phyloP scores from a whole-genome alignment of 2,329 filamentous ascomycete species.

The Albophoma yamanashiensis region DNA sequence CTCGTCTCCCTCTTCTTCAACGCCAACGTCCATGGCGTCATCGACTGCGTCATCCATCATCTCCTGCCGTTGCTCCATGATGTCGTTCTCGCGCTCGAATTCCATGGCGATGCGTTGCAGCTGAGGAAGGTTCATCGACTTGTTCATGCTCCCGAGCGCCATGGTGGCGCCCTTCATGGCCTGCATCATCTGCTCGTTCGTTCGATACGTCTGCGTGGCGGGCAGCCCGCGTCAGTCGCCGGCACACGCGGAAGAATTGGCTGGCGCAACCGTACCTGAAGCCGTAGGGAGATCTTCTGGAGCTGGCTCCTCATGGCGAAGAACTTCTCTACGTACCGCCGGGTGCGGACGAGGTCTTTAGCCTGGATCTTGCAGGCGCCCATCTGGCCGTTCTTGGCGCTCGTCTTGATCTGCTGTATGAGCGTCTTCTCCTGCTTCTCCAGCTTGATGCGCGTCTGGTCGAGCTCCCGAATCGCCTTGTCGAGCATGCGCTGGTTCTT shows the following conservation, averaged over 20 bases:
- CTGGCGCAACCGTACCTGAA: conserved; percentile 55
- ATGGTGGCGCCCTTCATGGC: conserved; percentile 97
- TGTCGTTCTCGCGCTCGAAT: conserved; percentile 96
- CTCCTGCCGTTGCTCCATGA: conserved; percentile 97
- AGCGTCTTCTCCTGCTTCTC: conserved; percentile 99
- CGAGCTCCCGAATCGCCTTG: conserved; percentile 92
- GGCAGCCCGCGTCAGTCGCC: conserved; percentile 5
- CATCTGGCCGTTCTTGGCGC: conserved; percentile 95
- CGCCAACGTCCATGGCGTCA: conserved; percentile 80
- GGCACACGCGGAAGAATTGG: too few relatives aligned
- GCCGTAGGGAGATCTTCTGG: conserved; percentile 87
- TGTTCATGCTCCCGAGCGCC: conserved; percentile 92
- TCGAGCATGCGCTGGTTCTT: conserved; percentile 96
- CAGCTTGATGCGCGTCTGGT: conserved; percentile 87
- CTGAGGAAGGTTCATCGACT: conserved; percentile 92
- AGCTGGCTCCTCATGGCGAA: conserved; percentile 96
- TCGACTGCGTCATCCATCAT: conserved; percentile 99
- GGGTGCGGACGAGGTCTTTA: conserved; percentile 88
- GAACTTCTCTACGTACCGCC: conserved; percentile 95
- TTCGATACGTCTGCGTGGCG: conserved; percentile 68
- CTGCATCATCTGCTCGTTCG: conserved; percentile 99
- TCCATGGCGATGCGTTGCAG: conserved; percentile 97
- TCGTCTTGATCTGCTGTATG: conserved; percentile 93
- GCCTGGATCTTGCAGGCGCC: conserved; percentile 98
- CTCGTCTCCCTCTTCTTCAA: conserved; percentile 94